phyloP scores from a whole-genome alignment of 345 rosid genomes.

The Triadica sebifera region DNA sequence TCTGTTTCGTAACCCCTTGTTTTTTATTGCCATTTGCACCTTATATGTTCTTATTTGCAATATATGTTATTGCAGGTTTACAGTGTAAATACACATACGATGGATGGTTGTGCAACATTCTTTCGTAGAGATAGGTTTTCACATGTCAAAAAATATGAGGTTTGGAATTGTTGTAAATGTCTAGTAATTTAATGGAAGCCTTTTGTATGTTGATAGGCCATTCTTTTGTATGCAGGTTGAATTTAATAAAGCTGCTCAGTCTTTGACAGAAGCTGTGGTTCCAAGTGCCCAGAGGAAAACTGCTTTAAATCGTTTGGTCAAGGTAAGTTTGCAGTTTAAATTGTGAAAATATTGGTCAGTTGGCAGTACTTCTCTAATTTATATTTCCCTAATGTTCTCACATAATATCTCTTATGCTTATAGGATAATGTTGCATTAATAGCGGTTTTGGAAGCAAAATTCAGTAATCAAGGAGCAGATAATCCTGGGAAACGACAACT shows the following conservation, averaged over 20 bases:
- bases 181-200: not conserved
- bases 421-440: slow-evolving; percentile 95
- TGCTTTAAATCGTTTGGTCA: slow-evolving; percentile 84
- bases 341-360: not conserved
- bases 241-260: slow-evolving; percentile 97
- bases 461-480: slow-evolving; percentile 80
- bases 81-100: slow-evolving; percentile 49
- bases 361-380: not conserved
- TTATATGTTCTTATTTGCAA: not conserved
- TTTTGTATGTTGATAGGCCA: slow-evolving; percentile 21
- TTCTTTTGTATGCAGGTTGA: slow-evolving; percentile 63
- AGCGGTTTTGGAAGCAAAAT: slow-evolving; percentile 89
- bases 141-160: slow-evolving; percentile 99
- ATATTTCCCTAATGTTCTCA: slow-evolving; percentile 13
- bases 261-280: slow-evolving; percentile 84
- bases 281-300: slow-evolving; percentile 77
- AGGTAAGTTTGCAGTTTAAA: slow-evolving; percentile 43
- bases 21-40: not conserved
- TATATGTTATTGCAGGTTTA: slow-evolving; percentile 54
- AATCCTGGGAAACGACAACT: slow-evolving; percentile 85
- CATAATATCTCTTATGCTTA: slow-evolving; percentile 16
- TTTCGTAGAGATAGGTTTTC: slow-evolving; percentile 93
- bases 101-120: slow-evolving; percentile 97
- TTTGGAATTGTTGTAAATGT: slow-evolving; percentile 25
- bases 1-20: slow-evolving; percentile 23